Evolutionary conservation across 225 moss, liverwort and hornwort species (phyloP), one percentile per base, ranked within the genome.

Genomic region (Bryum argenteum): DNA sequence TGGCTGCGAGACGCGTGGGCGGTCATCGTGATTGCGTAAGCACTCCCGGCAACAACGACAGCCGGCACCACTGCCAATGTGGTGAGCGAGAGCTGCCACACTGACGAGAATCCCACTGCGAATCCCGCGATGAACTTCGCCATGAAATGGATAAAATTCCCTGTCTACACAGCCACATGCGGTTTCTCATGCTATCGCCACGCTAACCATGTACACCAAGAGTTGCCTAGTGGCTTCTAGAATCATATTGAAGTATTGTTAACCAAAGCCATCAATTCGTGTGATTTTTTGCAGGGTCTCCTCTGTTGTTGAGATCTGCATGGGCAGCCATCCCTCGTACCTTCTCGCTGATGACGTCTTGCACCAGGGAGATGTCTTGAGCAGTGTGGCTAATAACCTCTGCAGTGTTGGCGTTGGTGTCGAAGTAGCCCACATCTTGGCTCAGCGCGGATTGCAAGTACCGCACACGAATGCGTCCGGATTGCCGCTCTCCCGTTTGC

Each of bases 331-430:
- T 60, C n/a, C 18, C n/a, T 38, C 15, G 52, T 69, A 88, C 82
- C 90, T 95, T 95, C 79, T 95, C 95, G 58, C 95, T 92, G 54
- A 92, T 89, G 59, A 86, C 92, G 60, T 91, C 90, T 78, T 95
- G 92, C n/a, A 92, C 78, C 23, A 88, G 77, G 33, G 87, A 72
- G 48, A 87, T 85, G 57, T 91, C 90, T 47, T 66, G 82, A 21
- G 89, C 83, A 61, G 87, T 83, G 54, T 78, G 83, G 19, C 78
- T 80, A 19, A 91, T 73, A 2, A 89, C 81, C 61, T 91, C 90
- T 33, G 23, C 86, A 11, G 87, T 84, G 58, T 76, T 77, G 18
- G 75, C 65, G 19, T 70, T 62, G 9, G 85, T 82, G 59, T 91
- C 93, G 58, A 93, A 93, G 52, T 84, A 95, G 19, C 89, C 90